These are phyloP conservation scores for Penicillium pulvis DNA, from an alignment of 495 filamentous ascomycete genomes.

Conservation along the genomic window DNA sequence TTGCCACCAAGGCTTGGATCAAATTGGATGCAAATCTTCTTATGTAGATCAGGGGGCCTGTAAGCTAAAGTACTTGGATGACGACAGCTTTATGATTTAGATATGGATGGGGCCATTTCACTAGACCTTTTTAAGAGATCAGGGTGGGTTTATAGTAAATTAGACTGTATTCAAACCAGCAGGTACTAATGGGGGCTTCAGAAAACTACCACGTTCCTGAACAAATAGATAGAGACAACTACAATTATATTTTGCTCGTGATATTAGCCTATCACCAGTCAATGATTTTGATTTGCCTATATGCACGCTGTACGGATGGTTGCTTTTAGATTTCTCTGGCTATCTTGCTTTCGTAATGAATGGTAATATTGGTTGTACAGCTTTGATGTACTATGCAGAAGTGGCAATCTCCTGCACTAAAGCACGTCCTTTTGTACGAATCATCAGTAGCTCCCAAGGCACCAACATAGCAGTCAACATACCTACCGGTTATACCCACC, in stretches of 20 bases:
- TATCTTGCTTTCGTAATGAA: not conserved
- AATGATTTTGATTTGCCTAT: not conserved
- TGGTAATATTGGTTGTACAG: conserved; percentile 9
- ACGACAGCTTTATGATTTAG: conserved; percentile 20
- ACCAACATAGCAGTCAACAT: too few species aligned
- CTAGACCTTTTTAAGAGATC: not conserved
- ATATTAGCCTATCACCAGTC: not conserved
- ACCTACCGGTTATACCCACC: too few species aligned
- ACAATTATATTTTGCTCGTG: too few species aligned
- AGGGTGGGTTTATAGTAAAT: conserved; percentile 2
- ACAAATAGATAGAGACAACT: too few species aligned
- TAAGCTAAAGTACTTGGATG: conserved; percentile 16
- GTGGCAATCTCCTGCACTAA: conserved; percentile 12
- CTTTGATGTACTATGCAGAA: conserved; percentile 8
- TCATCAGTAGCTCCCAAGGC: too few species aligned
- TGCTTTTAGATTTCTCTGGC: not conserved
- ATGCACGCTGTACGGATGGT: not conserved
- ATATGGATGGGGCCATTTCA: conserved; percentile 15
- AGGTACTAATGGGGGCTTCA: not conserved
- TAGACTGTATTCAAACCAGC: not conserved
- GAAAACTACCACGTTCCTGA: not conserved
- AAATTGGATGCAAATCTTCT: not conserved
- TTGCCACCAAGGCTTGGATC: not conserved
- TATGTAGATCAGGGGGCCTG: conserved; percentile 21
- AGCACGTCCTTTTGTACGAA: not conserved